Percentiles rank a stretch among this genome's conserved stretches.
phyloP scores from a whole-genome alignment of 306 rosid species.

The Acacia crassicarpa region DNA sequence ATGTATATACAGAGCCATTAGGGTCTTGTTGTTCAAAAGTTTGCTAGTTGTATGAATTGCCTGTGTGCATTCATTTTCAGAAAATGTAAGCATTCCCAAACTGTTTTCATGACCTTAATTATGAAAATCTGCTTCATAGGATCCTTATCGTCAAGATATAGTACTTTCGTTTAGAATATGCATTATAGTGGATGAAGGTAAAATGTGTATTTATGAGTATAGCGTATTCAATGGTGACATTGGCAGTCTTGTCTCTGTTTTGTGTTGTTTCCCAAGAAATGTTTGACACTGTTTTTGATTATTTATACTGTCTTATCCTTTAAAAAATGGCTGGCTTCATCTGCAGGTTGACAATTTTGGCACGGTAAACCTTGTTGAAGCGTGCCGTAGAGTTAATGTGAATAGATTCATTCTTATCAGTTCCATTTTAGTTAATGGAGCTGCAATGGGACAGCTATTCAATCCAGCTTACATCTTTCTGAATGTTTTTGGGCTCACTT shows the following conservation, averaged over 20 bases:
- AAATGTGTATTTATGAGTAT: background rate
- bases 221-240: background rate
- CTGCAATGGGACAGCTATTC: slow-evolving; percentile 90
- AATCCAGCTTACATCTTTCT: slow-evolving; percentile 93
- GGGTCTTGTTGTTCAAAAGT: slow-evolving; percentile 5
- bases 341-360: slow-evolving; percentile 92
- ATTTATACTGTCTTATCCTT: slow-evolving; percentile 13
- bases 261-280: background rate
- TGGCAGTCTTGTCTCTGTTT: background rate
- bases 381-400: slow-evolving; percentile 74
- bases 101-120: background rate
- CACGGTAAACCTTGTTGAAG: slow-evolving; percentile 89
- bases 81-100: background rate
- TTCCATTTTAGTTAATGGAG: slow-evolving; percentile 95
- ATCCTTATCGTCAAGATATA: background rate
- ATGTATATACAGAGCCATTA: slow-evolving; percentile 26
- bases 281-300: background rate
- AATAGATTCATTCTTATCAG: slow-evolving; percentile 87
- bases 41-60: slow-evolving; percentile 5
- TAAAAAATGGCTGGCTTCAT: background rate
- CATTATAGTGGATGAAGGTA: background rate
- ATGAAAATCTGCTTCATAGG: background rate
- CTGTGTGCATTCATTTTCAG: background rate
- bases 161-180: background rate
- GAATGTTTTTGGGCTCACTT: slow-evolving; percentile 85